Conservation (phyloP, 1,284 basidiomycete genomes). For the Schizophyllum amplum region DNA sequence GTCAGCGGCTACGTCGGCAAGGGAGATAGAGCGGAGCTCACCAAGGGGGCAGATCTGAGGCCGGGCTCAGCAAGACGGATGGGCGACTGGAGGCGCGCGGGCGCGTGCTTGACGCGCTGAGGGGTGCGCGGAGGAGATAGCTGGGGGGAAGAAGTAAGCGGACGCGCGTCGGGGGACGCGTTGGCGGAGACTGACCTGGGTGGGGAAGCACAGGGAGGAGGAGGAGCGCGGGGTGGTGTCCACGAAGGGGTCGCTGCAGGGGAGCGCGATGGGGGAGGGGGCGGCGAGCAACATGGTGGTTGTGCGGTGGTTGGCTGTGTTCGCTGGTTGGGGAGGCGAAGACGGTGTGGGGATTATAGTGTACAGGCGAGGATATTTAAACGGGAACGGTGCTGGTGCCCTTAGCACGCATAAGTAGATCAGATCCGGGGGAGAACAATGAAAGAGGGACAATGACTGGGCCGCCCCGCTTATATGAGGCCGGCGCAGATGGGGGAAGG, state of each 20-base stretch:
- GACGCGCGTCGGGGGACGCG: neutral
- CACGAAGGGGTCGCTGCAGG: neutral
- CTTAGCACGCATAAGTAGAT: neutral
- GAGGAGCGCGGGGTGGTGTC: neutral
- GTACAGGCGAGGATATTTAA: neutral
- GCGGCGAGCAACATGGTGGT: neutral
- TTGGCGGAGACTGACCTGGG: neutral
- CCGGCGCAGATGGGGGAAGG: neutral
- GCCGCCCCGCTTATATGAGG: neutral
- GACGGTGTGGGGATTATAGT: neutral
- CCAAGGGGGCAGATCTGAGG: constrained; percentile 2
- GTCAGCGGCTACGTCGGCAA: neutral
- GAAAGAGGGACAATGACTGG: neutral
- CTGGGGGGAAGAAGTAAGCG: constrained; percentile 10
- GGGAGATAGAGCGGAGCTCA: neutral
- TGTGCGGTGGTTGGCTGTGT: neutral
- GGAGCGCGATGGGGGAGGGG: neutral
- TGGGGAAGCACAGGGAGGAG: neutral
- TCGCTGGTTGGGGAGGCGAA: neutral
- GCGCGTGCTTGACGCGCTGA: constrained; percentile 1
- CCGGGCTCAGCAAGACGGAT: constrained; percentile 18
- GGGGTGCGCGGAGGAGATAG: constrained; percentile 7
- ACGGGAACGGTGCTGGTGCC: no score
- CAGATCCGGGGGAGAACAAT: neutral
- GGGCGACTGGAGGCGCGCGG: constrained; percentile 19